A percentile compares a stretch with the other conserved stretches of the same genome.
Conservation (phyloP, 1,284 basidiomycete genomes). For the Cutaneotrichosporon sp. region DNA sequence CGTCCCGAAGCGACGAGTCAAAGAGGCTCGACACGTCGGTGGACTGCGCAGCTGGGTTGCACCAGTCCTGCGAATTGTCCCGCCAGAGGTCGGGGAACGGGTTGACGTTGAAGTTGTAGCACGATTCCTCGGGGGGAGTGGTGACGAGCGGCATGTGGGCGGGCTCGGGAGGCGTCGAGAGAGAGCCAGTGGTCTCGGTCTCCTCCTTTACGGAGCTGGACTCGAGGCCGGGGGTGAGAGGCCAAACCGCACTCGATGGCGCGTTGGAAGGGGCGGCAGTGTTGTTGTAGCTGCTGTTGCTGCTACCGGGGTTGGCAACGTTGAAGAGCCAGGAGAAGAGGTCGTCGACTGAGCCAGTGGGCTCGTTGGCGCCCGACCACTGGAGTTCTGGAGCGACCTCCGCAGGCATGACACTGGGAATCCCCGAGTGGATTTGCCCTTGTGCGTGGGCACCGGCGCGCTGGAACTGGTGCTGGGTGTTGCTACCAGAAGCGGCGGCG, state of each 20-base stretch:
- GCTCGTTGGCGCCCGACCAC: slow-evolving; percentile 1
- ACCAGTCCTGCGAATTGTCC: slow-evolving; percentile 1
- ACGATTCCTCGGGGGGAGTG: too few species aligned
- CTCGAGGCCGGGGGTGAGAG: neutral
- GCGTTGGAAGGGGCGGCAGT: neutral
- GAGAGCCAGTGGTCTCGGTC: neutral
- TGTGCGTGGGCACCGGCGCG: neutral
- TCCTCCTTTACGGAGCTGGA: neutral
- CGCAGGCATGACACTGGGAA: slow-evolving; percentile 4
- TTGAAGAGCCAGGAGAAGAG: slow-evolving; percentile 19
- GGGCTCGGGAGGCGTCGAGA: neutral
- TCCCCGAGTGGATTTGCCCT: neutral
- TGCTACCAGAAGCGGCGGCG: too few species aligned
- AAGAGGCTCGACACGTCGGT: slow-evolving; percentile 6
- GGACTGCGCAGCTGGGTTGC: neutral
- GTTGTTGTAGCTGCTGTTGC: too few species aligned
- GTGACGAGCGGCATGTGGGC: neutral
- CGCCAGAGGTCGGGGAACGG: slow-evolving; percentile 2
- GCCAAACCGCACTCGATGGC: neutral
- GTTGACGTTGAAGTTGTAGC: too few species aligned
- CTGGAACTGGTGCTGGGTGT: neutral
- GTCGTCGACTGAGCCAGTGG: slow-evolving; percentile 12
- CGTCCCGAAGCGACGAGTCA: slow-evolving; percentile 1
- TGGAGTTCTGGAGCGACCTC: slow-evolving; percentile 1
- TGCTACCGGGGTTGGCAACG: slow-evolving; percentile 5